These are phyloP conservation scores for Colletotrichum sansevieriae DNA, from an alignment of 2,329 filamentous ascomycete genomes.

Conservation along the genomic window DNA sequence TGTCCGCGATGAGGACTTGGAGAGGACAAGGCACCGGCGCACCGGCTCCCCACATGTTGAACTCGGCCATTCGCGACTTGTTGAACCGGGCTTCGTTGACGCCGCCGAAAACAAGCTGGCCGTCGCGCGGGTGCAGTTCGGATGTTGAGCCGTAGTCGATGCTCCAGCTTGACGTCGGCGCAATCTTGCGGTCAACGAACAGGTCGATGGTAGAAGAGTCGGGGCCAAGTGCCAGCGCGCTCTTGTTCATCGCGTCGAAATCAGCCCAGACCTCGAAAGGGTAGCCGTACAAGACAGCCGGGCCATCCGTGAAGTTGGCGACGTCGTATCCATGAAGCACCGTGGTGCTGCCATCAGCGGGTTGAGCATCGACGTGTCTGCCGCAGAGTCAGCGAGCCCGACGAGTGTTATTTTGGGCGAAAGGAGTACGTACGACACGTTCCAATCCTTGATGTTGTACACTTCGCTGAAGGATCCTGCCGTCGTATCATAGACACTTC, in stretches of 20 bases:
- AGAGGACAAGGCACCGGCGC: conserved; percentile 38
- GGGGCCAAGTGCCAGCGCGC: conserved; percentile 39
- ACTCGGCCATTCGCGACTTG: conserved; percentile 24
- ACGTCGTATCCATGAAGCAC: conserved; percentile 38
- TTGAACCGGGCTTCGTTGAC: conserved; percentile 40
- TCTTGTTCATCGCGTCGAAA: conserved; percentile 40
- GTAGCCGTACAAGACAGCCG: conserved; percentile 36
- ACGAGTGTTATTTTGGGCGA: no score
- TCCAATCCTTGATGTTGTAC: conserved; percentile 35
- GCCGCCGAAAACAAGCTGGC: conserved; percentile 41
- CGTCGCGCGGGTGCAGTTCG: conserved; percentile 38
- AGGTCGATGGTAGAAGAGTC: conserved; percentile 40
- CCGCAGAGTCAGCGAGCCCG: not conserved
- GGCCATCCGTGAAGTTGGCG: conserved; percentile 40
- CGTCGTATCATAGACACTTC: conserved; percentile 38
- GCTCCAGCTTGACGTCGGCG: conserved; percentile 33
- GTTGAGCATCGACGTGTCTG: conserved; percentile 30
- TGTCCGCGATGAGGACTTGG: conserved; percentile 41
- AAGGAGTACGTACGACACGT: conserved; percentile 27
- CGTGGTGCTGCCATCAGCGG: conserved; percentile 26
- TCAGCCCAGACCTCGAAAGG: conserved; percentile 43
- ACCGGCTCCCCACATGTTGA: conserved; percentile 37
- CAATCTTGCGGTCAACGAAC: conserved; percentile 30
- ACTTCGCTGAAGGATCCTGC: conserved; percentile 31
- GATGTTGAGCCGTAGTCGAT: conserved; percentile 42